These are phyloP conservation scores for Middelhovenomyces tepae DNA, from an alignment of 805 yeast genomes.

Conservation along the genomic window DNA sequence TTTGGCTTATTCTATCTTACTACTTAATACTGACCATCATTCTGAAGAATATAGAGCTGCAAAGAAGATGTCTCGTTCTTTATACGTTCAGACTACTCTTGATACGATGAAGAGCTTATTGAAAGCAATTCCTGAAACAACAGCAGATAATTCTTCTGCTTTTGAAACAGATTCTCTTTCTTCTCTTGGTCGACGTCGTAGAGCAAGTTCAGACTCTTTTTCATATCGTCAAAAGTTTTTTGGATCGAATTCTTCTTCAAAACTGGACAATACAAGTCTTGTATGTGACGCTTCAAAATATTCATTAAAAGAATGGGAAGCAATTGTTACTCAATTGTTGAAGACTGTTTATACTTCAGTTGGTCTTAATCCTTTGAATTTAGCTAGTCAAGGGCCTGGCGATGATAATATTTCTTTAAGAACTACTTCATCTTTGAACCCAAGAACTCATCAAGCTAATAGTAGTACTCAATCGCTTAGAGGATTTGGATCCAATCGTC, in stretches of 20 bases:
- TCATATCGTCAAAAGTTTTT: no score
- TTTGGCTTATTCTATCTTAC: slow-evolving; percentile 58
- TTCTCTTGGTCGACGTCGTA: slow-evolving; percentile 56
- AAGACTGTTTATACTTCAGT: slow-evolving; percentile 18
- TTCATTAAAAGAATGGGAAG: slow-evolving; percentile 17
- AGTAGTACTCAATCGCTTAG: no score
- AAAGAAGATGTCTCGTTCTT: slow-evolving; percentile 30
- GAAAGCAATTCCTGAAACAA: slow-evolving; percentile 4
- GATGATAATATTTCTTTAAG: no score
- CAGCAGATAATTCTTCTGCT: no score
- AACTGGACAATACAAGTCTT: no score
- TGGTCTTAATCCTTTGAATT: slow-evolving; percentile 17
- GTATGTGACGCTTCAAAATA: slow-evolving; percentile 3
- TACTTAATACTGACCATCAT: slow-evolving; percentile 71
- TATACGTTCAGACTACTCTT: slow-evolving; percentile 19
- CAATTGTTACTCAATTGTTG: slow-evolving; percentile 11
- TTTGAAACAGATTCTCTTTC: slow-evolving; percentile 40
- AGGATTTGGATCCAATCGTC: slow-evolving; percentile 6
- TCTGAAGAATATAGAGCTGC: slow-evolving; percentile 31
- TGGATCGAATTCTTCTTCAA: no score
- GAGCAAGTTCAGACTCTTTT: no score
- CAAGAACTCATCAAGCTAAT: no score
- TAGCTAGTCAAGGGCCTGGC: slow-evolving; percentile 9
- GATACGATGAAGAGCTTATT: slow-evolving; percentile 14
- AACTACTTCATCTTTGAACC: no score